A percentile compares a stretch with the other conserved stretches of the same genome.
Conservation (phyloP, 345 rosid species). For the Noccaea bulbosa region DNA sequence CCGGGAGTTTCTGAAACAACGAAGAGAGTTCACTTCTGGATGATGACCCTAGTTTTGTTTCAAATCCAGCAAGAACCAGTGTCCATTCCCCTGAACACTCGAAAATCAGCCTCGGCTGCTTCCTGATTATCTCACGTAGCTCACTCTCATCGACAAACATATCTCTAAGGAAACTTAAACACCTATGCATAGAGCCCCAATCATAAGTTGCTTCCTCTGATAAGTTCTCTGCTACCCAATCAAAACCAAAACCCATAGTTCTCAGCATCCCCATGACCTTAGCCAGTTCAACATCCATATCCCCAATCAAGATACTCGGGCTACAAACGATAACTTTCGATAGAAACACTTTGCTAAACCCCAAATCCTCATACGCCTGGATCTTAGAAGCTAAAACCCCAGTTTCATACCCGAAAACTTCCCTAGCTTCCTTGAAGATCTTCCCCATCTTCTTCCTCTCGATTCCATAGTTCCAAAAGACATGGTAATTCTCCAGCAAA, state of each 20-base stretch:
- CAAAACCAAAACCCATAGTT: conserved; percentile 51
- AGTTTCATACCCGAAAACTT: conserved; percentile 55
- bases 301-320: conserved; percentile 63
- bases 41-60: conserved; percentile 60
- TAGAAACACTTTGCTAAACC: conserved; percentile 53
- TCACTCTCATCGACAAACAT: conserved; percentile 47
- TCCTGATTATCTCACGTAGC: conserved; percentile 52
- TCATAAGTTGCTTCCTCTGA: conserved; percentile 50
- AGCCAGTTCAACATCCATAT: conserved; percentile 49
- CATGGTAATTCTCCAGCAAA: conserved; percentile 68
- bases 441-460: conserved; percentile 58
- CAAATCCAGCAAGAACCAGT: conserved; percentile 54
- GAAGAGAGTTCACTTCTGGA: conserved; percentile 47
- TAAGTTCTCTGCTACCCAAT: conserved; percentile 56
- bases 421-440: conserved; percentile 60
- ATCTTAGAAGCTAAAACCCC: conserved; percentile 68
- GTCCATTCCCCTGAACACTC: conserved; percentile 62
- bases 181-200: conserved; percentile 59
- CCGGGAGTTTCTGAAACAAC: conserved; percentile 58
- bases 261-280: conserved; percentile 56
- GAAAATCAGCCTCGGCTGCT: conserved; percentile 50
- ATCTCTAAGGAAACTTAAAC: conserved; percentile 51
- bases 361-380: conserved; percentile 65
- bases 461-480: conserved; percentile 64
- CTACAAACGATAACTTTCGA: conserved; percentile 51